Evolutionary conservation across 1,284 basidiomycete genomes (phyloP).

Genomic region (Tilletia indica): DNA sequence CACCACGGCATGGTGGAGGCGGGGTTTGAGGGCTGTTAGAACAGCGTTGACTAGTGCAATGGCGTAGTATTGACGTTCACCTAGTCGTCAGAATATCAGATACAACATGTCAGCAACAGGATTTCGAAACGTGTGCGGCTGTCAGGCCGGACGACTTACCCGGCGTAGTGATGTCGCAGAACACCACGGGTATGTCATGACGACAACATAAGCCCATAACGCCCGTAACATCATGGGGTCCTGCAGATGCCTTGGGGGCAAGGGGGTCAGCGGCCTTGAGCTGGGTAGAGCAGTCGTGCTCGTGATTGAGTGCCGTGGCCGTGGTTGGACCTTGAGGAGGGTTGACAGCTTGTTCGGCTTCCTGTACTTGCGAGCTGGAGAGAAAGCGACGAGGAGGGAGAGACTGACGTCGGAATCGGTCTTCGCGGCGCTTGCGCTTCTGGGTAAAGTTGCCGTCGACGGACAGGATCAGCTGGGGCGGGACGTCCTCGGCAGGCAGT

Average conservation of each 20-base stretch:
- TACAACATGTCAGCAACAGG: too few relatives aligned
- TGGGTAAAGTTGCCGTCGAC: background rate
- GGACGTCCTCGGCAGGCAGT: too few relatives aligned
- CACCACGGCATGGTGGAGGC: background rate
- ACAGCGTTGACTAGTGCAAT: background rate
- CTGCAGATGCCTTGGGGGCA: background rate
- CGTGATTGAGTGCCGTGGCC: too few relatives aligned
- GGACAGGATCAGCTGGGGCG: background rate
- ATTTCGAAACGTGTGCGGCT: background rate
- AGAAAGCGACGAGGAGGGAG: constrained; percentile 3
- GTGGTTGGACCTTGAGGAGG: too few relatives aligned
- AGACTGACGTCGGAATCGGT: background rate
- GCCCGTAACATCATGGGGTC: background rate
- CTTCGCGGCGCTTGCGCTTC: background rate
- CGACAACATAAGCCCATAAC: background rate
- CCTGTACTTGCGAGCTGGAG: background rate
- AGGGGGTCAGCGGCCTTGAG: background rate
- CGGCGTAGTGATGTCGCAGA: constrained; percentile 7
- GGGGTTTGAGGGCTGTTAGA: background rate
- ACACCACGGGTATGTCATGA: background rate
- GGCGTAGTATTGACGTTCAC: background rate
- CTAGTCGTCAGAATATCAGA: too few relatives aligned
- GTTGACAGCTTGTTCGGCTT: background rate
- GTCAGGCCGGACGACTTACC: background rate
- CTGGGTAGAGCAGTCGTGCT: background rate